Conservation (phyloP, 2,329 filamentous ascomycete species). For the Phyllosticta citrichinensis region DNA sequence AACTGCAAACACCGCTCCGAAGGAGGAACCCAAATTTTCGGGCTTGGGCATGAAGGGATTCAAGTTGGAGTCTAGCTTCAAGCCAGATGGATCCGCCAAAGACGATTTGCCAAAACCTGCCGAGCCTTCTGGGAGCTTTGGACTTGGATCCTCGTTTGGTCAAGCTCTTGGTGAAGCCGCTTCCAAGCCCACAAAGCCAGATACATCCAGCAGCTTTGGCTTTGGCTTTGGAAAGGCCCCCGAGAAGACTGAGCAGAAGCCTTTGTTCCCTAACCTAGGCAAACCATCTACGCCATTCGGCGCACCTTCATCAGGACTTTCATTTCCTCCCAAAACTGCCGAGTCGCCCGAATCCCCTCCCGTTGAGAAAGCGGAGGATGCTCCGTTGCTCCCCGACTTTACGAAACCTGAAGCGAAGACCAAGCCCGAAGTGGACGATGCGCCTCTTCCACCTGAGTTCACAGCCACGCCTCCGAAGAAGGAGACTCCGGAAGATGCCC, state of each 20-base stretch:
- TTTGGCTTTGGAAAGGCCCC: conserved; percentile 2
- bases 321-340: neutral
- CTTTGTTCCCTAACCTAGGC: neutral
- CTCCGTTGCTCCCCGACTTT: conserved; percentile 29
- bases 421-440: conserved; percentile 25
- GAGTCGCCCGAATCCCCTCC: conserved; percentile 3
- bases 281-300: neutral
- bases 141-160: conserved; percentile 55
- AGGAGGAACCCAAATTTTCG: conserved; percentile 15
- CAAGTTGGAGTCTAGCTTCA: conserved; percentile 59
- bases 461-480: conserved; percentile 14
- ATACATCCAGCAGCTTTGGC: neutral
- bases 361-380: conserved; percentile 14
- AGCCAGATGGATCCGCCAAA: conserved; percentile 50
- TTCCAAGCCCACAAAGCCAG: neutral
- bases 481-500: conserved; percentile 26
- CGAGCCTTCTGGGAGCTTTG: conserved; percentile 33
- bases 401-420: conserved; percentile 12
- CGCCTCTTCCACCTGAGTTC: conserved; percentile 32
- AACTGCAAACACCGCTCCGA: conserved; percentile 11
- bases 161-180: conserved; percentile 43
- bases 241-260: neutral
- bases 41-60: conserved; percentile 40
- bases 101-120: conserved; percentile 47
- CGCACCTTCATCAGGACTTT: neutral